phyloP scores from a whole-genome alignment of 176 grass and related monocot species.

The Areca catechu region DNA sequence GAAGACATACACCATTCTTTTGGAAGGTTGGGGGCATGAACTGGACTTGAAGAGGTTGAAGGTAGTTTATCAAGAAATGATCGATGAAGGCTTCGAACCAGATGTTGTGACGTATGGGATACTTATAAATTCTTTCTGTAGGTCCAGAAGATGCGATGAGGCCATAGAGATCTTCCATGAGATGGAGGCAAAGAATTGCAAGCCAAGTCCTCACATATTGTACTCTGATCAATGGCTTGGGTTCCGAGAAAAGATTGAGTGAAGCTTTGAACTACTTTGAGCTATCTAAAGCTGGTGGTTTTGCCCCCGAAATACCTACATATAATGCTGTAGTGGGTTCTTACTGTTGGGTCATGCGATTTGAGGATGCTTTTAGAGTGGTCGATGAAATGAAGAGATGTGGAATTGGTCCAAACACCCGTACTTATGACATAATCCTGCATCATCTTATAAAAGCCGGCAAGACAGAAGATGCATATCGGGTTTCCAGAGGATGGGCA shows the following conservation, averaged over 20 bases:
- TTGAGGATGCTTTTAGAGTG: slow-evolving; percentile 57
- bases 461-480: slow-evolving; percentile 40
- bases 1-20: slow-evolving; percentile 34
- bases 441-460: slow-evolving; percentile 46
- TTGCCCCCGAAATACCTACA: slow-evolving; percentile 44
- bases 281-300: slow-evolving; percentile 49
- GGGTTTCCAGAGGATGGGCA: slow-evolving; percentile 36
- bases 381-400: slow-evolving; percentile 50
- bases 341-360: slow-evolving; percentile 45
- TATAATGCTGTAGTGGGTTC: slow-evolving; percentile 66
- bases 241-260: slow-evolving; percentile 36
- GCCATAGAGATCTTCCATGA: slow-evolving; percentile 53
- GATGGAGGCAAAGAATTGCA: slow-evolving; percentile 44
- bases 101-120: slow-evolving; percentile 46
- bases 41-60: slow-evolving; percentile 16
- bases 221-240: slow-evolving; percentile 61
- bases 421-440: slow-evolving; percentile 55
- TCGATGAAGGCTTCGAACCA: slow-evolving; percentile 40
- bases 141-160: slow-evolving; percentile 46
- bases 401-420: slow-evolving; percentile 45
- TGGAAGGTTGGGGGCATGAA: slow-evolving; percentile 31
- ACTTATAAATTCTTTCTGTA: slow-evolving; percentile 60
- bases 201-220: slow-evolving; percentile 59
- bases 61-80: slow-evolving; percentile 49
- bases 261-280: slow-evolving; percentile 66